These are phyloP conservation scores for Blastobotrys muscicola DNA, from an alignment of 805 yeast genomes.

Conservation along the genomic window DNA sequence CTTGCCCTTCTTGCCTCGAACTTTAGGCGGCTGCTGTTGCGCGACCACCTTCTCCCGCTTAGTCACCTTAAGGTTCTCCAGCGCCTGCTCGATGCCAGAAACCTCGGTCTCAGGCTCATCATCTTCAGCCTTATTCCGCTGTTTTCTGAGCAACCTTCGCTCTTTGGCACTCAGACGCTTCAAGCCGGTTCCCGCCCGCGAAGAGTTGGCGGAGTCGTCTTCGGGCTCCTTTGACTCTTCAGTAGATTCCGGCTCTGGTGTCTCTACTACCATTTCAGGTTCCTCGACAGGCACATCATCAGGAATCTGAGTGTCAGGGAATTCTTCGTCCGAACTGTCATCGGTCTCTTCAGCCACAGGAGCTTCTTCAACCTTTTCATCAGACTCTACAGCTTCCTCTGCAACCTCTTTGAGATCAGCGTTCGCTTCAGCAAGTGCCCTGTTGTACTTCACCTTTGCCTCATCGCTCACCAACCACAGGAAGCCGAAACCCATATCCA, in stretches of 20 bases:
- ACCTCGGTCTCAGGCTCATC: slow-evolving; percentile 10
- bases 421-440: too few relatives aligned
- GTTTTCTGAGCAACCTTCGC: slow-evolving; percentile 12
- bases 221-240: neutral
- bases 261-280: slow-evolving; percentile 2
- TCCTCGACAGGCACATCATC: slow-evolving; percentile 8
- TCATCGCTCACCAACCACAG: slow-evolving; percentile 61
- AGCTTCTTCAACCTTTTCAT: slow-evolving; percentile 9
- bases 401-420: slow-evolving; percentile 14
- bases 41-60: neutral
- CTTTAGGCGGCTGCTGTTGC: slow-evolving; percentile 29
- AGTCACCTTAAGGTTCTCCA: slow-evolving; percentile 14
- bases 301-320: slow-evolving; percentile 22
- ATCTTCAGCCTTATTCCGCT: slow-evolving; percentile 3
- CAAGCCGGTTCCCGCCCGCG: slow-evolving; percentile 1
- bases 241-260: slow-evolving; percentile 1
- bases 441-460: slow-evolving; percentile 29
- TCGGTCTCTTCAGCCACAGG: slow-evolving; percentile 20
- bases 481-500: slow-evolving; percentile 85
- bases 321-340: slow-evolving; percentile 22
- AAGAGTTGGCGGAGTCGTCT: neutral
- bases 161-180: slow-evolving; percentile 14
- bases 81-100: slow-evolving; percentile 21
- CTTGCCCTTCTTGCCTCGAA: slow-evolving; percentile 81
- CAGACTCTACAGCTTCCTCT: slow-evolving; percentile 8